Conservation (phyloP, 2,329 filamentous ascomycete species). For the Aspergillus texensis region DNA sequence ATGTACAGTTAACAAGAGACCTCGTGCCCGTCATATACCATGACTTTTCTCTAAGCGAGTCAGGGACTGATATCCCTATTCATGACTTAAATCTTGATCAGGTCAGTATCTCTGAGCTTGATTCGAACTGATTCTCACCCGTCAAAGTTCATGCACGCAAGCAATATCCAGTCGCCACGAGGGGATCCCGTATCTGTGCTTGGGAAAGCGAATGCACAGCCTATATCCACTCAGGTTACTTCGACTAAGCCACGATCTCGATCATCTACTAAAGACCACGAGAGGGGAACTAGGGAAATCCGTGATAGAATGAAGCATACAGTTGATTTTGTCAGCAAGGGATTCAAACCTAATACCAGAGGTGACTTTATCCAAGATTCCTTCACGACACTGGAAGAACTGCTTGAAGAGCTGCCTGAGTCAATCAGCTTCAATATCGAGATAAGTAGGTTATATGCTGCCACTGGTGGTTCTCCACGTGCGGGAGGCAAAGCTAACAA, state of each 20-base stretch:
- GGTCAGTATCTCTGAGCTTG: conserved; percentile 16
- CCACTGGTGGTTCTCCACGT: too few species aligned
- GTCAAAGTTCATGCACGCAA: conserved; percentile 33
- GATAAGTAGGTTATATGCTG: conserved; percentile 30
- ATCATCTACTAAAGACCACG: conserved; percentile 23
- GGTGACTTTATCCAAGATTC: conserved; percentile 42
- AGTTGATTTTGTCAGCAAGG: conserved; percentile 42
- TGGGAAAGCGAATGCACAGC: not conserved
- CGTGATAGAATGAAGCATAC: conserved; percentile 40
- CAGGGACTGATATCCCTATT: conserved; percentile 45
- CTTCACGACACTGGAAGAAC: conserved; percentile 42
- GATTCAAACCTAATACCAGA: conserved; percentile 41
- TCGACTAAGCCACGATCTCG: conserved; percentile 19
- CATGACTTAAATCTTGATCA: conserved; percentile 45
- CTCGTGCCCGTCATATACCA: conserved; percentile 46
- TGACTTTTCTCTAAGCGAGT: conserved; percentile 48
- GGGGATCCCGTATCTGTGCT: conserved; percentile 11
- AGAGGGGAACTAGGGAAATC: conserved; percentile 14
- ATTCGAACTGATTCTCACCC: conserved; percentile 5
- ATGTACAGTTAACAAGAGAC: conserved; percentile 48
- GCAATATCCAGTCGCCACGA: conserved; percentile 23
- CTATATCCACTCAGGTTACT: not conserved
- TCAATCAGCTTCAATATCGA: conserved; percentile 46
- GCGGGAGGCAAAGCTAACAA: conserved; percentile 14
- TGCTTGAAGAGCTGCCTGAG: conserved; percentile 38